Evolutionary conservation across 2,329 filamentous ascomycete species (phyloP).

Genomic region (Pochonia chlamydosporia): DNA sequence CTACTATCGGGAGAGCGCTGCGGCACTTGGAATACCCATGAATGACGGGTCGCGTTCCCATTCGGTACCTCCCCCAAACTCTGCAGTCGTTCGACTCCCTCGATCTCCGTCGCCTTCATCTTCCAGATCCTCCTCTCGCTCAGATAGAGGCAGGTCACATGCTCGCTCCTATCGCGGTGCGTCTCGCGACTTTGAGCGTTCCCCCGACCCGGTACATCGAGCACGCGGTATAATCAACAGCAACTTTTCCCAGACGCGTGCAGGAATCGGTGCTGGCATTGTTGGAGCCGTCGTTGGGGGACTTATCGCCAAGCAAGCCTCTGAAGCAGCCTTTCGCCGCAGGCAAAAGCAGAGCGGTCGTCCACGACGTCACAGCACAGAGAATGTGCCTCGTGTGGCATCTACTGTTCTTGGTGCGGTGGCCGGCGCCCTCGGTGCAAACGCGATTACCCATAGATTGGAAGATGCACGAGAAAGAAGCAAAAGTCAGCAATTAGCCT

Average conservation of each 20-base stretch:
- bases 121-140: constrained; percentile 20
- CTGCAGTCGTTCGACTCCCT: background rate
- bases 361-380: constrained; percentile 18
- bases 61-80: background rate
- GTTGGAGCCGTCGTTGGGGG: constrained; percentile 50
- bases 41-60: background rate
- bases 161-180: constrained; percentile 6
- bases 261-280: constrained; percentile 45
- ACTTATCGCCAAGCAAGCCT: constrained; percentile 43
- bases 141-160: constrained; percentile 14
- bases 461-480: constrained; percentile 31
- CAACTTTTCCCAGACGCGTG: constrained; percentile 41
- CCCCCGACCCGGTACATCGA: constrained; percentile 30
- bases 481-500: constrained; percentile 24
- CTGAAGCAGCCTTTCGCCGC: constrained; percentile 32
- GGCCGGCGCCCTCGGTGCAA: constrained; percentile 49
- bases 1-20: constrained; percentile 5
- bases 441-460: constrained; percentile 39
- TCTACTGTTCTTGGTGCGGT: constrained; percentile 49
- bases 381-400: constrained; percentile 29
- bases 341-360: constrained; percentile 18
- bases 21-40: constrained; percentile 4
- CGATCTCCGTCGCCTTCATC: constrained; percentile 1
- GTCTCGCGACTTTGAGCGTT: constrained; percentile 6
- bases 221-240: constrained; percentile 36